Evolutionary conservation across 805 yeast genomes (phyloP).

Genomic region (Kuraishia floccosa): DNA sequence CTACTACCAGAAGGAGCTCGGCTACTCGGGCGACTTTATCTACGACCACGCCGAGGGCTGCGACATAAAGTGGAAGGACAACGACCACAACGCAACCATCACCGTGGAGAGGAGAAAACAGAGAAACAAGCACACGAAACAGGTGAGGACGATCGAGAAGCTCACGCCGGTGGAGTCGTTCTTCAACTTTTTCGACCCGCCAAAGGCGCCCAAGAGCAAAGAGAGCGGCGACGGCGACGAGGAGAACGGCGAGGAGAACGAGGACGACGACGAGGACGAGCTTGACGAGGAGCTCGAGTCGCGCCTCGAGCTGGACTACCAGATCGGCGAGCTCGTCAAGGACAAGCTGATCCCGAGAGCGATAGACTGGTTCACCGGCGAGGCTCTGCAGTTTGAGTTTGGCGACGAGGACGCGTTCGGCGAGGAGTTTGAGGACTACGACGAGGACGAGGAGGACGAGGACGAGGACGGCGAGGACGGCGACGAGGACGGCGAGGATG

Average conservation of each 20-base stretch:
- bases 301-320: slow-evolving; percentile 84
- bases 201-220: slow-evolving; percentile 46
- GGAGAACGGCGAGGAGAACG: slow-evolving; percentile 32
- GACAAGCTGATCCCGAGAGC: slow-evolving; percentile 95
- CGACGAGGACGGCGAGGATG: slow-evolving; percentile 29
- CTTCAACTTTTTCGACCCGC: slow-evolving; percentile 94
- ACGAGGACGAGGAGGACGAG: slow-evolving; percentile 47
- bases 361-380: slow-evolving; percentile 97
- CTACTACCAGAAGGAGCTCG: slow-evolving; percentile 87
- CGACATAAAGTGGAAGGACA: slow-evolving; percentile 72
- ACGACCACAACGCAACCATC: slow-evolving; percentile 76
- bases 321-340: slow-evolving; percentile 91
- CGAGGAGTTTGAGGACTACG: slow-evolving; percentile 51
- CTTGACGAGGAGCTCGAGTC: slow-evolving; percentile 70
- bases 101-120: slow-evolving; percentile 90
- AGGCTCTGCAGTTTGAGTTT: slow-evolving; percentile 73
- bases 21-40: slow-evolving; percentile 91
- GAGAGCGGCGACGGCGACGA: slow-evolving; percentile 35
- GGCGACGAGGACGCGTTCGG: slow-evolving; percentile 38
- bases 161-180: slow-evolving; percentile 90
- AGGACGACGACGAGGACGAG: slow-evolving; percentile 36
- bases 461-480: slow-evolving; percentile 56
- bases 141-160: slow-evolving; percentile 92
- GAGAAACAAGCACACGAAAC: slow-evolving; percentile 92
- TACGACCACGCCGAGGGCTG: slow-evolving; percentile 95